Evolutionary conservation across 2,329 filamentous ascomycete species (phyloP).

Genomic region (Pseudogymnoascus sp.): DNA sequence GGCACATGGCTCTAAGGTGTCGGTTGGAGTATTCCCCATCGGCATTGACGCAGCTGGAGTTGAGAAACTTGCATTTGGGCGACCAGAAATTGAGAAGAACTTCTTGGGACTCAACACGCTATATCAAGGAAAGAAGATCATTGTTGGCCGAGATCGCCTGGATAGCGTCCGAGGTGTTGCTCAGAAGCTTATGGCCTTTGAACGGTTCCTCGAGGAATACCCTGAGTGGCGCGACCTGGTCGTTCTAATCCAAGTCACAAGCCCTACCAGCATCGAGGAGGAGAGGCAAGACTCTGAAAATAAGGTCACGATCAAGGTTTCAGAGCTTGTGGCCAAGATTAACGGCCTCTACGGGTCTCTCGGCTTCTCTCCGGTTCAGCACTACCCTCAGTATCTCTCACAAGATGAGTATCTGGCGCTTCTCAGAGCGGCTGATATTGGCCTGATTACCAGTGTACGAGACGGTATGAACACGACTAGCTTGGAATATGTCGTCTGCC

Average conservation of each 20-base stretch:
- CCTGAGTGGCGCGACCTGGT: constrained; percentile 89
- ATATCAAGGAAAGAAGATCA: constrained; percentile 87
- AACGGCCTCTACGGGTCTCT: constrained; percentile 85
- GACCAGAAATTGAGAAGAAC: constrained; percentile 61
- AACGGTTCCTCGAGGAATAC: constrained; percentile 81
- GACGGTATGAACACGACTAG: constrained; percentile 98
- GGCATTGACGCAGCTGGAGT: constrained; percentile 84
- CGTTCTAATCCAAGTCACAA: constrained; percentile 90
- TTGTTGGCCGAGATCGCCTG: constrained; percentile 87
- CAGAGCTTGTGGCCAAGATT: constrained; percentile 82
- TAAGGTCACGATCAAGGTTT: constrained; percentile 80
- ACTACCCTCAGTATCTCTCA: constrained; percentile 87
- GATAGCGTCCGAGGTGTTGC: constrained; percentile 87
- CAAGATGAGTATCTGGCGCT: constrained; percentile 91
- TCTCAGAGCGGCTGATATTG: constrained; percentile 82
- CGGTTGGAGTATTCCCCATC: constrained; percentile 89
- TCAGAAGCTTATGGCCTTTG: constrained; percentile 93
- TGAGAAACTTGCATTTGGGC: constrained; percentile 63
- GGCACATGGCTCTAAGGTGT: constrained; percentile 79
- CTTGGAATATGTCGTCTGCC: constrained; percentile 87
- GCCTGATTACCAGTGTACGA: constrained; percentile 87
- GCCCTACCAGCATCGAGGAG: constrained; percentile 71
- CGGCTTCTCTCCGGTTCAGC: constrained; percentile 82
- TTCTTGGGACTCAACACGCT: constrained; percentile 63
- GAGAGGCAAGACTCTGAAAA: constrained; percentile 67